Evolutionary conservation across 2,329 filamentous ascomycete species (phyloP), one percentile per base, ranked within the genome.

Genomic region (Lojkania enalia): DNA sequence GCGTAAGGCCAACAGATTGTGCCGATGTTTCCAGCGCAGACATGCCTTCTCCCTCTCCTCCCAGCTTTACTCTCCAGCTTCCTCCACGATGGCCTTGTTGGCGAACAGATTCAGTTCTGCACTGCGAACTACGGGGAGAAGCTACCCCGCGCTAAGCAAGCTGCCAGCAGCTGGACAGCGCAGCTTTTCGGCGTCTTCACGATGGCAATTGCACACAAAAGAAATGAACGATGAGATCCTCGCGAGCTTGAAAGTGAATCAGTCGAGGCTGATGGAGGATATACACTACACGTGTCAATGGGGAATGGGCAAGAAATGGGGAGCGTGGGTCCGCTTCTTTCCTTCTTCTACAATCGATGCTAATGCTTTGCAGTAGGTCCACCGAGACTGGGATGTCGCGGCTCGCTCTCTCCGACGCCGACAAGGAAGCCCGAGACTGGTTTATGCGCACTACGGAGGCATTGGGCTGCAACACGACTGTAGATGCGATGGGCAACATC

Each of bases 401-500:
- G 1, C 79, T 92, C 1, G 75, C 87, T 2, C 76, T 92, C 15
- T 84, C 84, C 2, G 82, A 90, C 55, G 74, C 82, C 2, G 88
- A 92, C 63, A 87, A 85, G 60, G 69, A 80, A 57, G 87, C 80
- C 11, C 81, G 88, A 29, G 82, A 88, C 64, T 94, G 88, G 88
- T 90, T 94, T 52, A 77, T 84, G 0, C 66, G 82, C 14, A 84
- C 82, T 0, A 82, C 81, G 1, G 70, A 80, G 56, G 73, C 71
- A 0, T 71, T 90, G 0, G 86, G 84, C 7, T 92, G 88, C 64
- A 75, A 77, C 2, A 76, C 87, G 5, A 84, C 78, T 0, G 69
- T 89, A 1, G 88, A 94, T 62, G 74, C 81, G 19, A 90, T 92
- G 81, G 88, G 88, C 15, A 94, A 92, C 55, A 87, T 86, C 49